Conservation (phyloP, 2,329 filamentous ascomycete genomes). For the Neopestalotiopsis rosae region DNA sequence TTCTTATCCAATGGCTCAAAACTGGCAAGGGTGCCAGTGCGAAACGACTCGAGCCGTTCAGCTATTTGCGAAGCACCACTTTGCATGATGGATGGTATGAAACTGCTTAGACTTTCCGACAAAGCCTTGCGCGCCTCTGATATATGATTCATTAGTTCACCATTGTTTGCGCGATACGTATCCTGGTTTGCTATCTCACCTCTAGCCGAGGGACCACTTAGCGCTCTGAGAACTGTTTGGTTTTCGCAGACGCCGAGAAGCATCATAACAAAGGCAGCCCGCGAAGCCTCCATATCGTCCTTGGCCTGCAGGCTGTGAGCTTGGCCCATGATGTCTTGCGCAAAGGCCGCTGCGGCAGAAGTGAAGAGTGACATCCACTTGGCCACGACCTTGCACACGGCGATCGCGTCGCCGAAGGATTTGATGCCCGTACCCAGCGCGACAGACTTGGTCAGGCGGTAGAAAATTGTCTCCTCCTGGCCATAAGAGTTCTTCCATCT, state of each 20-base stretch:
- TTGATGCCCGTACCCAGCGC: slow-evolving; percentile 58
- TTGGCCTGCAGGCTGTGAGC: slow-evolving; percentile 49
- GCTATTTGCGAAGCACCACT: slow-evolving; percentile 56
- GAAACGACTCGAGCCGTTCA: slow-evolving; percentile 61
- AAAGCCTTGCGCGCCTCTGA: slow-evolving; percentile 55
- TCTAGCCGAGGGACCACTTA: slow-evolving; percentile 59
- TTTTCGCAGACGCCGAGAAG: slow-evolving; percentile 68
- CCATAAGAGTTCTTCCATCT: slow-evolving; percentile 64
- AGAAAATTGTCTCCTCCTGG: slow-evolving; percentile 89
- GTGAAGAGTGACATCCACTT: slow-evolving; percentile 66
- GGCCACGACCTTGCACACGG: slow-evolving; percentile 55
- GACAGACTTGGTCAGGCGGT: slow-evolving; percentile 89
- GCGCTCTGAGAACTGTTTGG: slow-evolving; percentile 54
- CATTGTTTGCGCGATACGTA: slow-evolving; percentile 6
- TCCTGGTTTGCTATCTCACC: slow-evolving; percentile 41
- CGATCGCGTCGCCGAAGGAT: slow-evolving; percentile 52
- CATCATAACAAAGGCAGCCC: slow-evolving; percentile 68
- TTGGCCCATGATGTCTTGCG: slow-evolving; percentile 52
- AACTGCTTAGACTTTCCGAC: slow-evolving; percentile 55
- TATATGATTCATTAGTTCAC: slow-evolving; percentile 5
- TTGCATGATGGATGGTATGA: slow-evolving; percentile 63
- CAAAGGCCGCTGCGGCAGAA: slow-evolving; percentile 53
- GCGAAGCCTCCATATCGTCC: slow-evolving; percentile 65
- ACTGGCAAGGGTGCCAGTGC: slow-evolving; percentile 59
- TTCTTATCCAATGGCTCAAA: slow-evolving; percentile 62